Conservation (phyloP, 1,284 basidiomycete species). For the Cryptococcus sp. region DNA sequence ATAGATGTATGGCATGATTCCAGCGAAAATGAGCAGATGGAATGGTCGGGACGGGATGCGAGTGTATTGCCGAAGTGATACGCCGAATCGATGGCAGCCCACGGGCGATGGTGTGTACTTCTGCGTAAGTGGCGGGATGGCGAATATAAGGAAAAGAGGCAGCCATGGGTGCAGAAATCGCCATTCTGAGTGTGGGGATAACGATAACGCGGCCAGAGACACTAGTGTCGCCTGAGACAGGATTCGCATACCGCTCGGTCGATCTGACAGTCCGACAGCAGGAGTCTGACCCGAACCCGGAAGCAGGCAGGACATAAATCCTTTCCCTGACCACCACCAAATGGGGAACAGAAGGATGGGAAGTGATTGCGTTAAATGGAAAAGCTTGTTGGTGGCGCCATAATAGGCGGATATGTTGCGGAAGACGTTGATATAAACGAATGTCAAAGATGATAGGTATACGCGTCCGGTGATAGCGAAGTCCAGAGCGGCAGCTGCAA, state of each 20-base stretch:
- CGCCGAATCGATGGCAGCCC: slow-evolving; percentile 13
- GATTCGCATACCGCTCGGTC: slow-evolving; percentile 48
- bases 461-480: slow-evolving; percentile 45
- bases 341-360: slow-evolving; percentile 76
- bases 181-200: slow-evolving; percentile 92
- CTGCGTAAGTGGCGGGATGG: slow-evolving; percentile 69
- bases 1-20: slow-evolving; percentile 66
- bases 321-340: slow-evolving; percentile 70
- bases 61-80: slow-evolving; percentile 41
- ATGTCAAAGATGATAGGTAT: slow-evolving; percentile 57
- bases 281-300: slow-evolving; percentile 47
- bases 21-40: slow-evolving; percentile 59
- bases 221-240: slow-evolving; percentile 64
- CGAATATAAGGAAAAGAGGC: slow-evolving; percentile 80
- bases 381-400: slow-evolving; percentile 82
- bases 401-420: slow-evolving; percentile 90
- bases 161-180: slow-evolving; percentile 91
- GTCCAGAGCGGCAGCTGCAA: slow-evolving; percentile 42
- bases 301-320: slow-evolving; percentile 46
- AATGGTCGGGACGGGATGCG: slow-evolving; percentile 50
- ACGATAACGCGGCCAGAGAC: slow-evolving; percentile 72
- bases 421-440: slow-evolving; percentile 81
- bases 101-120: slow-evolving; percentile 51
- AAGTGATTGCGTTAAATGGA: slow-evolving; percentile 82
- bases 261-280: slow-evolving; percentile 37